Evolutionary conservation across 2,329 filamentous ascomycete species (phyloP), one percentile per base, ranked within the genome.

Genomic region (Arthrobotrys sinensis): DNA sequence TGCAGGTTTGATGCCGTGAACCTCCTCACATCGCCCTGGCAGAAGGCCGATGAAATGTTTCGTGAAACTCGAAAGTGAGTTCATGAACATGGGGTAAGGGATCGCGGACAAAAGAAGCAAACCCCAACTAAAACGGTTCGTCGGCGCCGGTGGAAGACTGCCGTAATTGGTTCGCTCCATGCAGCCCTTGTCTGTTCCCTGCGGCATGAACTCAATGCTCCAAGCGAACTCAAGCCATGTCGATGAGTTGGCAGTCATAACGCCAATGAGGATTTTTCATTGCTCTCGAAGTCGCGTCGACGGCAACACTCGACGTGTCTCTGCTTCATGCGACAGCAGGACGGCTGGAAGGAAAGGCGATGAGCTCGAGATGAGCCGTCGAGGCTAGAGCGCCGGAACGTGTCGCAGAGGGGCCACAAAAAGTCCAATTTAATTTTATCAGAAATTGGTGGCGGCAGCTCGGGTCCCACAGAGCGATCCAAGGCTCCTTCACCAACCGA

Each of bases 381-480:
- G 28, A 34, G 36, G 7, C 48, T 36, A 38, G 52, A 57, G 52
- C 52, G 52, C 52, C 52, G 52, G 46, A 34, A 28, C 16, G 28
- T 32, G 11, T 53, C 28, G 24, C 7, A 34, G 68, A 40, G 72
- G 63, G 64, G 64, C 19, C 36, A 65, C 40, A 43, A 60, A 70
- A 57, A 21, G 32, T 36, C 40, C 21, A 21, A 46, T 55, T 68
- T 67, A 76, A 76, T 77, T 71, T 77, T 48, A 64, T 46, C 65
- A 57, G 72, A 77, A 77, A 77, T 77, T 77, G 60, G 73, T 77
- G 73, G 73, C 73, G 73, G 36, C 60, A 71, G 65, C 55, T 71
- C 55, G 16, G 50, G 73, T 68, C 67, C 73, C 73, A 77, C 66
- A 70, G 52, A 57, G 24, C 14, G 34, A 60, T 24, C 57, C 64